A percentile compares a stretch with the other conserved stretches of the same genome.
Evolutionary conservation across 331 rosid species (phyloP).

Genomic region (Spiraea crenata): DNA sequence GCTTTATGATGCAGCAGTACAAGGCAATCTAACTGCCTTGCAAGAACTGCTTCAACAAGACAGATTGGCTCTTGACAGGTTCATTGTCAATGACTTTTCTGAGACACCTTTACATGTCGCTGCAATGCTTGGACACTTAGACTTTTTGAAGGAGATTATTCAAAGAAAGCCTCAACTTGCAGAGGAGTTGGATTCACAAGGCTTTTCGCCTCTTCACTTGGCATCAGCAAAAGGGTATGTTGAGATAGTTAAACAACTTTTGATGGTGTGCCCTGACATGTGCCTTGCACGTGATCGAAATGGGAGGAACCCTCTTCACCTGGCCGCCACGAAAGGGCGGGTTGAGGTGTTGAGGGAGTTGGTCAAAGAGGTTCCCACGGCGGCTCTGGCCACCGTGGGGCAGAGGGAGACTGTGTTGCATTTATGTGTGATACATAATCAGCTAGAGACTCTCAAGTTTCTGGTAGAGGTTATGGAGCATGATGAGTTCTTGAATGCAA

Average conservation of each 20-base stretch:
- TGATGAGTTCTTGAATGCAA: slow-evolving; percentile 19
- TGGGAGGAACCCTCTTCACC: slow-evolving; percentile 23
- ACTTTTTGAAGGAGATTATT: slow-evolving; percentile 26
- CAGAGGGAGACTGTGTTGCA: slow-evolving; percentile 28
- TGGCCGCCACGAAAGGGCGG: slow-evolving; percentile 31
- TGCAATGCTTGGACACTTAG: slow-evolving; percentile 22
- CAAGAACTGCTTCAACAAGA: slow-evolving; percentile 29
- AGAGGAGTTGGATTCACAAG: slow-evolving; percentile 23
- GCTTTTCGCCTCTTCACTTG: slow-evolving; percentile 31
- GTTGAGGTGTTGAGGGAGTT: slow-evolving; percentile 22
- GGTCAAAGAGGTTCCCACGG: slow-evolving; percentile 16
- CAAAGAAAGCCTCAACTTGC: slow-evolving; percentile 28
- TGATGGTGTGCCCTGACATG: slow-evolving; percentile 13
- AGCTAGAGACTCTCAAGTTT: slow-evolving; percentile 20
- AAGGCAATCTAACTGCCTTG: slow-evolving; percentile 22
- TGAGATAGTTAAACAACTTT: slow-evolving; percentile 4
- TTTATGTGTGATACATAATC: slow-evolving; percentile 29
- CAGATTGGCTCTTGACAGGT: slow-evolving; percentile 20
- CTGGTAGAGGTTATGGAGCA: slow-evolving; percentile 17
- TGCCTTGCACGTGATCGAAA: slow-evolving; percentile 16
- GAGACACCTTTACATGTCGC: slow-evolving; percentile 40
- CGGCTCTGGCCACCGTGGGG: slow-evolving; percentile 19
- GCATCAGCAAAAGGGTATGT: slow-evolving; percentile 26
- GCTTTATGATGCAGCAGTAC: slow-evolving; percentile 27
- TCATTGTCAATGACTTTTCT: background rate